Percentiles rank a stretch among this genome's conserved stretches.
Evolutionary conservation across 176 grass and related monocot species (phyloP).

Genomic region (Coix lacrymajobi): DNA sequence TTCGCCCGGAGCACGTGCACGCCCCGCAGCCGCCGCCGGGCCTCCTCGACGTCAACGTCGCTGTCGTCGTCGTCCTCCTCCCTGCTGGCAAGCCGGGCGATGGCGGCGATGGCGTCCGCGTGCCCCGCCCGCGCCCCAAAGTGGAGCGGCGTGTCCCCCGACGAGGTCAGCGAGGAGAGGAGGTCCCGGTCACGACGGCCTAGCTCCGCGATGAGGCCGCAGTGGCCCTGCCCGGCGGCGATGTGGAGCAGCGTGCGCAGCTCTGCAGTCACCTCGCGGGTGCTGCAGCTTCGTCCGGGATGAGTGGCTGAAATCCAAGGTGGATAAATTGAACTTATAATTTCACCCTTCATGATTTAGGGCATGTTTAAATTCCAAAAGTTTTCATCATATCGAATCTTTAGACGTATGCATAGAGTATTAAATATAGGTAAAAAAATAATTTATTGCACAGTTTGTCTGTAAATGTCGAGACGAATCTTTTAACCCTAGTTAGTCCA

Average conservation of each 20-base stretch:
- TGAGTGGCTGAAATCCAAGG: background rate
- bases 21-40: too few relatives aligned
- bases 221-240: slow-evolving; percentile 21
- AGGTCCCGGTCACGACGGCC: background rate
- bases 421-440: too few relatives aligned
- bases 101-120: background rate
- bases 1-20: too few relatives aligned
- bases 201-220: slow-evolving; percentile 20
- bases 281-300: background rate
- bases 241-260: slow-evolving; percentile 40
- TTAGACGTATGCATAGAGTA: too few relatives aligned
- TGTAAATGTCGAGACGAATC: too few relatives aligned
- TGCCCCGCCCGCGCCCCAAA: slow-evolving; percentile 13
- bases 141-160: slow-evolving; percentile 46
- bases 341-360: too few relatives aligned
- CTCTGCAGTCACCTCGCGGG: slow-evolving; percentile 16
- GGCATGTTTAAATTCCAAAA: too few relatives aligned
- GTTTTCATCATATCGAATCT: too few relatives aligned
- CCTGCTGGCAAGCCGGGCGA: background rate
- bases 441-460: too few relatives aligned
- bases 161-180: background rate
- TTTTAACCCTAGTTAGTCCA: too few relatives aligned
- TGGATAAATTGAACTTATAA: background rate
- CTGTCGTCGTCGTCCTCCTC: too few relatives aligned
- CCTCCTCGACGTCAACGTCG: too few relatives aligned